Percentiles rank a stretch among this genome's conserved stretches.
Evolutionary conservation across 2,329 filamentous ascomycete genomes (phyloP).

Genomic region (Boeremia exigua): DNA sequence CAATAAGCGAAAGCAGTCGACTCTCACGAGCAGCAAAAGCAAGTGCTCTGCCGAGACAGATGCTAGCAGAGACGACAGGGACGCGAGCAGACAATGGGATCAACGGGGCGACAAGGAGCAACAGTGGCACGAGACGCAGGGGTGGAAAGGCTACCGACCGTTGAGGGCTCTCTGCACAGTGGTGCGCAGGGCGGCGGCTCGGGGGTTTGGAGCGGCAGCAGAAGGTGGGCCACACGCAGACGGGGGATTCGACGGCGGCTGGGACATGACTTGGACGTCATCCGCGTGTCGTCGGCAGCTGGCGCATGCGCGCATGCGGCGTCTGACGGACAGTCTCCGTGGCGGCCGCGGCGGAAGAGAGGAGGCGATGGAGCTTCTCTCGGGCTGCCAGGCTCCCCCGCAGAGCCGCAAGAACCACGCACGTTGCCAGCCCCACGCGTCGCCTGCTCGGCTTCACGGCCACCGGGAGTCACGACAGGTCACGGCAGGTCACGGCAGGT

Average conservation of each 20-base stretch:
- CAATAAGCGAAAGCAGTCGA: slow-evolving; percentile 22
- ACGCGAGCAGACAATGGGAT: background rate
- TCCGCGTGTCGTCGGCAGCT: slow-evolving; percentile 13
- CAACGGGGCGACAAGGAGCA: slow-evolving; percentile 4
- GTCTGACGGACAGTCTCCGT: background rate
- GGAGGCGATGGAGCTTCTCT: slow-evolving; percentile 2
- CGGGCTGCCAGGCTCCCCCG: slow-evolving; percentile 16
- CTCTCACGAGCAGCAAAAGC: slow-evolving; percentile 21
- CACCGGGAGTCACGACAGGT: no score
- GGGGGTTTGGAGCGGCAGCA: slow-evolving; percentile 36
- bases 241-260: slow-evolving; percentile 41
- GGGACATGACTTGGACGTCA: slow-evolving; percentile 21
- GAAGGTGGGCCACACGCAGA: slow-evolving; percentile 40
- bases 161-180: slow-evolving; percentile 51
- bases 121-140: slow-evolving; percentile 10
- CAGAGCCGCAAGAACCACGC: slow-evolving; percentile 43
- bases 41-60: no score
- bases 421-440: no score
- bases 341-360: slow-evolving; percentile 1
- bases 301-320: slow-evolving; percentile 10
- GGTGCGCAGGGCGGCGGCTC: slow-evolving; percentile 41
- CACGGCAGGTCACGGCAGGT: no score
- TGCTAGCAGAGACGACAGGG: slow-evolving; percentile 7
- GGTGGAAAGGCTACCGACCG: slow-evolving; percentile 36
- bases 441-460: no score